Percentiles rank a stretch among this genome's conserved stretches.
These are phyloP conservation scores for Phylloporus scabripes DNA, from an alignment of 768 basidiomycete genomes.

Conservation along the genomic window DNA sequence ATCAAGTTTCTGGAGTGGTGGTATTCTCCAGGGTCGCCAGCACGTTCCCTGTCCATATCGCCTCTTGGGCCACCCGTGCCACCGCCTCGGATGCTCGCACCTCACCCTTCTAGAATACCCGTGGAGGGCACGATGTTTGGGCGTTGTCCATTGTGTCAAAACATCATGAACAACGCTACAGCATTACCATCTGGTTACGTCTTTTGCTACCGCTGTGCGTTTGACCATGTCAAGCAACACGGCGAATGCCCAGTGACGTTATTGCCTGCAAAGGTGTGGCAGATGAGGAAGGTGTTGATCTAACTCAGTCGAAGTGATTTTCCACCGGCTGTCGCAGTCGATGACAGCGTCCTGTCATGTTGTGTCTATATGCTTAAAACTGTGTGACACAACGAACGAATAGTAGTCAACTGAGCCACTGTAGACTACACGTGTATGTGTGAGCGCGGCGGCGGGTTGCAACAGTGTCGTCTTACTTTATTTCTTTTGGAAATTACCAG, in stretches of 20 bases:
- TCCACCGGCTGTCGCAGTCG: constrained; percentile 2
- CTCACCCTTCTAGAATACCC: constrained; percentile 67
- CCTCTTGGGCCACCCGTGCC: constrained; percentile 64
- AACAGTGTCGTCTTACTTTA: constrained; percentile 5
- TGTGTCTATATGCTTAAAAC: too few relatives aligned
- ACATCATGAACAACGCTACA: constrained; percentile 76
- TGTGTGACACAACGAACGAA: neutral
- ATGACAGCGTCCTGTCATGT: constrained; percentile 1
- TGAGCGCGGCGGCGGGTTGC: neutral
- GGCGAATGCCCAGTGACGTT: constrained; percentile 87
- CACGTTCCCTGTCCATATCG: constrained; percentile 60
- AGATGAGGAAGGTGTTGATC: constrained; percentile 81
- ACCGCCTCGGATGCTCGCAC: constrained; percentile 69
- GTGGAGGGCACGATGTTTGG: constrained; percentile 66
- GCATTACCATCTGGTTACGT: constrained; percentile 91
- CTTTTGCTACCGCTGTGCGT: constrained; percentile 89
- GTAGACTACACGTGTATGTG: constrained; percentile 23
- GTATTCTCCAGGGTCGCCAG: constrained; percentile 92
- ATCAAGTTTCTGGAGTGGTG: constrained; percentile 99
- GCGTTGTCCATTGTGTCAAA: constrained; percentile 76
- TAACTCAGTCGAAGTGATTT: constrained; percentile 30
- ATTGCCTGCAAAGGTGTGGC: constrained; percentile 67
- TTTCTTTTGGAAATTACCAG: constrained; percentile 17
- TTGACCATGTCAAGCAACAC: constrained; percentile 72
- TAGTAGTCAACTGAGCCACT: neutral